Evolutionary conservation across 1,284 basidiomycete genomes (phyloP).

Genomic region (Cutaneotrichosporon dermatis): DNA sequence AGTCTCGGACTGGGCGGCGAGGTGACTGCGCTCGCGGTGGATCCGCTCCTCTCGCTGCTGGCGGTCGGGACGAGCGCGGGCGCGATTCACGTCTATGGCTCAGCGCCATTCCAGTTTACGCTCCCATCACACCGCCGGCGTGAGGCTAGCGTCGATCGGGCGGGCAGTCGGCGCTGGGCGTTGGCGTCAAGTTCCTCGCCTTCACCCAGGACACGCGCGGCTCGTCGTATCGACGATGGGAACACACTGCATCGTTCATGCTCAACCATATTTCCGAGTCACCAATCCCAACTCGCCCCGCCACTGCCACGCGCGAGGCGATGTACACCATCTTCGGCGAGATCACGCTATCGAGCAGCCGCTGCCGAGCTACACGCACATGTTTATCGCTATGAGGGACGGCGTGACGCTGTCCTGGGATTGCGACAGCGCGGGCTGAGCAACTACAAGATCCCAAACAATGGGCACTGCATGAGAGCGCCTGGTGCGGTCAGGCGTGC

Average conservation of each 20-base stretch:
- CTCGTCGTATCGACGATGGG: conserved; percentile 41
- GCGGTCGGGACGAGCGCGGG: conserved; percentile 58
- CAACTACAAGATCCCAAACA: conserved; percentile 63
- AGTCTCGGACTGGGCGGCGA: conserved; percentile 52
- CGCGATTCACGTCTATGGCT: conserved; percentile 44
- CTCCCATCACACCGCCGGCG: conserved; percentile 28
- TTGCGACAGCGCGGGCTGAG: conserved; percentile 62
- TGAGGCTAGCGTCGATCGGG: conserved; percentile 5
- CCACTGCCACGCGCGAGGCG: conserved; percentile 36
- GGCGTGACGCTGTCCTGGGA: conserved; percentile 60
- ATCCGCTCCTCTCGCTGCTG: conserved; percentile 67
- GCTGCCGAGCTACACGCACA: conserved; percentile 38
- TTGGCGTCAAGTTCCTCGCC: conserved; percentile 40
- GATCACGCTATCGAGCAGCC: conserved; percentile 41
- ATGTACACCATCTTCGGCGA: conserved; percentile 30
- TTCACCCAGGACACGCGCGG: conserved; percentile 44
- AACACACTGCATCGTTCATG: conserved; percentile 41
- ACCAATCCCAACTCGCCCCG: conserved; percentile 27
- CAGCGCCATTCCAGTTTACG: conserved; percentile 41
- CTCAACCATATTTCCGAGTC: conserved; percentile 36
- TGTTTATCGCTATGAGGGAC: conserved; percentile 46
- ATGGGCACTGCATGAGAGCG: conserved; percentile 72
- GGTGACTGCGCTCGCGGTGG: conserved; percentile 60
- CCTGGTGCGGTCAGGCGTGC: conserved; percentile 57
- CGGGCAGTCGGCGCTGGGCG: neutral